Base-by-base conservation (phyloP, 129 eudicot species). In the Kitagawia praeruptora region DNA sequence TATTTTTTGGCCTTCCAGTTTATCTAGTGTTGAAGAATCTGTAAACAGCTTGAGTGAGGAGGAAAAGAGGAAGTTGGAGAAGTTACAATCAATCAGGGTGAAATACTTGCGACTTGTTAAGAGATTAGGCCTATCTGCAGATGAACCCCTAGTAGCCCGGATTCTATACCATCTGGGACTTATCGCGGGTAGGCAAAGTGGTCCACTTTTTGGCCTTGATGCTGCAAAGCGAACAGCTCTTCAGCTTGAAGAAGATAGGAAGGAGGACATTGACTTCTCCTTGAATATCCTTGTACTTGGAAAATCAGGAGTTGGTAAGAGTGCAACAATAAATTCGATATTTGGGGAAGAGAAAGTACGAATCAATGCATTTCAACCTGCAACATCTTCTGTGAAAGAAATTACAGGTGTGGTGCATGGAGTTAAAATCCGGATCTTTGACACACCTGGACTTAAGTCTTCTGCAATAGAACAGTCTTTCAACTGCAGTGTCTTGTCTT, bases 311-410 rank as follows among this genome's bases (percentile, higher is more conserved):
- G 28, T 54, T 54, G 64, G 28, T 54, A 54, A 54, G 64, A 54
- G 64, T 54, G 64, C 64, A 54, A 54, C 64, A 21, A 54, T 54
- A 54, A 54, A 54, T 54, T 54, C 64, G n/a, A 54, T 54, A 54
- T 54, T 54, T 8, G 64, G 64, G 64, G 64, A 54, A 54, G 64
- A 54, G 11, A 54, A 23, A 54, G 64, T 23, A 54, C 64, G 11
- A 23, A 54, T 54, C n/a, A 13, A 23, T 2, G 64, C 64, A 54
- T 54, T 54, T 54, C 11, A 54, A 23, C 28, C 64, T 54, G 28
- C 28, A 6, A 54, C 64, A 21, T 21, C 64, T 54, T 21, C 64
- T 23, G 64, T 21, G 28, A 54, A 54, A 21, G 64, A 54, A 54
- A 54, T 54, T 54, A 54, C 64, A 54, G 64, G 64, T 54, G 12